phyloP scores from a whole-genome alignment of 352 stramenopile species.

The Phytophthora pinifolia region DNA sequence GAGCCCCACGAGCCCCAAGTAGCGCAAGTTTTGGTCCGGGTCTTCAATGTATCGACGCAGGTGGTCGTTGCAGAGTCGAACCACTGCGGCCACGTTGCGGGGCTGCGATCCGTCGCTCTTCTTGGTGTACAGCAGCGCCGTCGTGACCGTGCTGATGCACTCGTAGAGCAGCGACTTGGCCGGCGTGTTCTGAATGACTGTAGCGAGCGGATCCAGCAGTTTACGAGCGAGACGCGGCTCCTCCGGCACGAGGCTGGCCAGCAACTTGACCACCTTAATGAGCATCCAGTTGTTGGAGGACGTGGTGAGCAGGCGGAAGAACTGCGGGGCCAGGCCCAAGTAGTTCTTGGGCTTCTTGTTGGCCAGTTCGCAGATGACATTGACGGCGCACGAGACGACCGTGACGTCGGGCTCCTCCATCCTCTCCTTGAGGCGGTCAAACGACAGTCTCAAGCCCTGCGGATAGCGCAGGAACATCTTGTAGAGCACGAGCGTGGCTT shows the following conservation, averaged over 20 bases:
- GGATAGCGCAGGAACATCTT: slow-evolving; percentile 99
- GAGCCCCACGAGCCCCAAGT: slow-evolving; percentile 97
- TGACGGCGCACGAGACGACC: slow-evolving; percentile 97
- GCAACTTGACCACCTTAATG: slow-evolving; percentile 99
- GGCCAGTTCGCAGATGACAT: slow-evolving; percentile 99
- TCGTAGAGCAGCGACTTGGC: slow-evolving; percentile 99
- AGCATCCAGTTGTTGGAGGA: slow-evolving; percentile 99
- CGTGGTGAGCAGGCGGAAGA: slow-evolving; percentile 98
- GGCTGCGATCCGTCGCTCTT: slow-evolving; percentile 96
- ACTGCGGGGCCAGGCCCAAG: slow-evolving; percentile 95
- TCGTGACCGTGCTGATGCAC: slow-evolving; percentile 97
- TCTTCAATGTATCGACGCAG: slow-evolving; percentile 97
- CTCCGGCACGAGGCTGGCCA: slow-evolving; percentile 96
- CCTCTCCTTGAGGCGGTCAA: slow-evolving; percentile 96
- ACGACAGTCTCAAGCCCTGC: slow-evolving; percentile 96
- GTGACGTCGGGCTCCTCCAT: slow-evolving; percentile 96
- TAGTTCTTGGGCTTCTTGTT: slow-evolving; percentile 99
- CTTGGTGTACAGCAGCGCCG: slow-evolving; percentile 95
- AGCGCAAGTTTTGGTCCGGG: slow-evolving; percentile 99
- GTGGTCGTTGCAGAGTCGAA: slow-evolving; percentile 95
- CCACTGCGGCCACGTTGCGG: slow-evolving; percentile 92
- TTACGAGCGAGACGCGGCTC: slow-evolving; percentile 98
- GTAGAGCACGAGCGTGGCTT: slow-evolving; percentile 98
- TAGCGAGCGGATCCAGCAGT: slow-evolving; percentile 96
- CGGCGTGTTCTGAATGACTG: slow-evolving; percentile 96